These are phyloP conservation scores for Nakazawaea ishiwadae DNA, from an alignment of 805 yeast genomes.

Conservation along the genomic window DNA sequence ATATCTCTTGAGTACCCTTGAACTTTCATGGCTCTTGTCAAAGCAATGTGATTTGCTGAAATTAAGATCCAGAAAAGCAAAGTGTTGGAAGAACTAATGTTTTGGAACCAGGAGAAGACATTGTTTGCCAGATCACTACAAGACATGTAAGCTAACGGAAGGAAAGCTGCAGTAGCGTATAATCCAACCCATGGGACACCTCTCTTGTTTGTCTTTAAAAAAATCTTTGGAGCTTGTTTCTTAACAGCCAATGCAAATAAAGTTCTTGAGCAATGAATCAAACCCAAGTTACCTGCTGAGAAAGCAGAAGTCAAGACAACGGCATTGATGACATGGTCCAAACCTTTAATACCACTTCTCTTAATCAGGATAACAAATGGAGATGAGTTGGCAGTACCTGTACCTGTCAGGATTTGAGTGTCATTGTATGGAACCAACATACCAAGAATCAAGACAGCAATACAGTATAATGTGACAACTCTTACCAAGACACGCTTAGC, in stretches of 20 bases:
- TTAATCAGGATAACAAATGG: constrained; percentile 37
- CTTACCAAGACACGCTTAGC: constrained; percentile 49
- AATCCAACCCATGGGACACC: constrained; percentile 30
- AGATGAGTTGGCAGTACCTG: constrained; percentile 25
- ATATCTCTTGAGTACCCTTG: constrained; percentile 64
- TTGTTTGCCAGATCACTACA: constrained; percentile 18
- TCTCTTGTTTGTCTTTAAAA: constrained; percentile 26
- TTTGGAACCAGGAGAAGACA: constrained; percentile 32
- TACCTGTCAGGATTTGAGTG: constrained; percentile 20
- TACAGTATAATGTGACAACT: constrained; percentile 45
- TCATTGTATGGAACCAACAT: constrained; percentile 51
- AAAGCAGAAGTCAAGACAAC: constrained; percentile 35
- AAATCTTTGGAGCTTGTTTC: constrained; percentile 32
- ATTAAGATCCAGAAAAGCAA: constrained; percentile 29
- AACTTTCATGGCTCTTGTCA: constrained; percentile 68
- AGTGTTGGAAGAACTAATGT: constrained; percentile 25
- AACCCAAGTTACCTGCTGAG: constrained; percentile 29
- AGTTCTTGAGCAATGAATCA: constrained; percentile 28
- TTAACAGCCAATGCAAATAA: constrained; percentile 32
- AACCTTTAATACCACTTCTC: constrained; percentile 27
- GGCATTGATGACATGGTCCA: constrained; percentile 34
- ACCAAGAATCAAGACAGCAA: constrained; percentile 45
- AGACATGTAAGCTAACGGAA: constrained; percentile 34
- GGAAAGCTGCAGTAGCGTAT: constrained; percentile 21
- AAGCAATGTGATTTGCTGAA: constrained; percentile 37